Evolutionary conservation across 2,329 filamentous ascomycete genomes (phyloP), one percentile per base, ranked within the genome.

Genomic region (Penicillium psychrosexuale): DNA sequence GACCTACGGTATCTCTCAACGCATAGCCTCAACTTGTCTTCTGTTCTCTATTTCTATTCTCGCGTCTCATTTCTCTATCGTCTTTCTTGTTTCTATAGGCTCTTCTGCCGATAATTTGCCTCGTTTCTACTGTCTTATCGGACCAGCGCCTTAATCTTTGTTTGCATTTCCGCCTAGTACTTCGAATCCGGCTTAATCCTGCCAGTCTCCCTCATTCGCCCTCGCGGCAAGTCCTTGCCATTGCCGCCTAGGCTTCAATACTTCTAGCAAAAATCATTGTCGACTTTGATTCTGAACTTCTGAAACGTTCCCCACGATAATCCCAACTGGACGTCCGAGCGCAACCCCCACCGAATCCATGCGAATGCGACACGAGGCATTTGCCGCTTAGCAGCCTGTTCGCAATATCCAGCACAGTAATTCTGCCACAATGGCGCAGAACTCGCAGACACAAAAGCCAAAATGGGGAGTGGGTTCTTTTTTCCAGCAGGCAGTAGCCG

Each of bases 401-500:
- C 50, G 42, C 51, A 46, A 40, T 31, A 31, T 27, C 24, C 43
- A 34, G 46, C 38, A 43, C 34, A 19, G 42, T 37, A 27, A 53
- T 27, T 33, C 28, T 47, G 13, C 38, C 58, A 63, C 39, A 42
- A 75, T 74, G 72, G 59, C 70, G 39, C 71, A 72, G 49, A 70
- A 71, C 51, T 51, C 62, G 7, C 66, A 68, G 19, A 75, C 75
- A 52, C 62, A 83, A 62, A 77, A 81, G 58, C 82, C 83, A 47
- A 82, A 83, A 84, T 91, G 89, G 89, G 88, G 87, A 43, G 85
- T 76, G 46, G 71, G 72, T 12, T 72, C 85, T 31, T 88, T 96
- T 70, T 82, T 97, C 57, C 89, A 91, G 61, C 90, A 93, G 74
- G 92, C 93, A 60, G 91, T 97, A 57, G 91, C 92, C 51, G 92